Base-by-base conservation (phyloP, 1,139 yeast genomes). In the Taiozyma sp. region DNA sequence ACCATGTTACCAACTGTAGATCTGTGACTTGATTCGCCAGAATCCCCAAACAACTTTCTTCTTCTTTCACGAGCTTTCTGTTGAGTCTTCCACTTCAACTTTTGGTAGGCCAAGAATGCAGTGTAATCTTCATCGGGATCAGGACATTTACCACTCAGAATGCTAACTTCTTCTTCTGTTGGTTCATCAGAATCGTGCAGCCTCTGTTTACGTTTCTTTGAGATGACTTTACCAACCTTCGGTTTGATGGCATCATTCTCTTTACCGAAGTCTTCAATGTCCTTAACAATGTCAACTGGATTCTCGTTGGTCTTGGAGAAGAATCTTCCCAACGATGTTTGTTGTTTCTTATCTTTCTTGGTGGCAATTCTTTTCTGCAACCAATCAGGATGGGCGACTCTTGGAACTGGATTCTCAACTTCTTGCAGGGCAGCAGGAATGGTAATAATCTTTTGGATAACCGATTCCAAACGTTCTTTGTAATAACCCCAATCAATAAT, bases 361-460 rank as follows among this genome's bases (percentile, higher is more conserved):
- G 69, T 69, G 4, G 77, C 74, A 51, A 93, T 81, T 55, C 79
- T 79, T 61, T 78, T 83, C 56, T 78, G 79, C 49, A 95, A 75
- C 99, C 99, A 95, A 39, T 87, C 96, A 0, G 99, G 99, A 64
- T 93, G 98, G 8, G 82, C 81, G 12, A 95, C 92, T 58, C 98
- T 75, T 3, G 98, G 97, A 46, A 95, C 98, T 0, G 99, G 99
- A 63, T 95, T 95, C n/a, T 76, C 71, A 14, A 93, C 81, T 50
- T 83, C 81, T 71, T 95, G 99, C 53, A 92, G 74, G 8, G 98
- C 99, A 9, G 99, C 99, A 3, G 99, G 99, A 60, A 95, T 93
- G 0, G 97, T 87, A 57, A 95, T 90, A 62, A 95, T 90, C 68
- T 95, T 95, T 67, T 92, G 97, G 43, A 95, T 84, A 13, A 92